Conservation (phyloP, 1,284 basidiomycete species). For the Microbotryomycetes sp. region DNA sequence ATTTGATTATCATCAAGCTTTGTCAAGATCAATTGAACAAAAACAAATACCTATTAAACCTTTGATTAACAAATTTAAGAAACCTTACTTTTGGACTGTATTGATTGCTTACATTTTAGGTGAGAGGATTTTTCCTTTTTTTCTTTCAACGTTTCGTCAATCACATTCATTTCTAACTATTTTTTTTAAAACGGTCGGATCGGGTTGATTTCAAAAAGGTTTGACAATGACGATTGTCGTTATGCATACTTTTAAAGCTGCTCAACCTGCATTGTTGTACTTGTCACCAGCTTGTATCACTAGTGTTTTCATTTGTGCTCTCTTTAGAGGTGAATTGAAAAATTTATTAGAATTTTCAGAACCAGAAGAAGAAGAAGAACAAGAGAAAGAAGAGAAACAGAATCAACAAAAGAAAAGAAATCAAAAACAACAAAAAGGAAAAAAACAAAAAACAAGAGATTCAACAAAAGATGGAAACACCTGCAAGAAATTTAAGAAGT, state of each 20-base stretch:
- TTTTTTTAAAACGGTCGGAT: too few relatives aligned
- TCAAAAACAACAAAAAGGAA: too few relatives aligned
- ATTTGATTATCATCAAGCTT: conserved; percentile 61
- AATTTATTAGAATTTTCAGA: conserved; percentile 56
- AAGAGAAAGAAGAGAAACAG: not conserved
- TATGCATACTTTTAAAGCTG: conserved; percentile 72
- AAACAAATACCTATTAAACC: not conserved
- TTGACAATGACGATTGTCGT: conserved; percentile 73
- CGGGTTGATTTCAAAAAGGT: too few relatives aligned
- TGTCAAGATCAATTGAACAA: conserved; percentile 1
- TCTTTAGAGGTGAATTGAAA: conserved; percentile 53
- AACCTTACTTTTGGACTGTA: conserved; percentile 72
- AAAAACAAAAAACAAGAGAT: not conserved
- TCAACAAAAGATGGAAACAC: not conserved
- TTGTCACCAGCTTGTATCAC: conserved; percentile 59
- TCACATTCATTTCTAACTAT: not conserved
- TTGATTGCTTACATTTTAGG: conserved; percentile 73
- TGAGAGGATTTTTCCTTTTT: not conserved
- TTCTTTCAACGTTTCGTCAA: not conserved
- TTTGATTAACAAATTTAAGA: conserved; percentile 48
- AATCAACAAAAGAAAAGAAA: not conserved
- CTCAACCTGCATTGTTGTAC: conserved; percentile 90
- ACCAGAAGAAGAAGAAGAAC: conserved; percentile 17
- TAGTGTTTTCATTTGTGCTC: conserved; percentile 54
- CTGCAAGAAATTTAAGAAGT: too few relatives aligned